phyloP scores from a whole-genome alignment of 2,329 filamentous ascomycete species.

The Colletotrichum spaethianum region DNA sequence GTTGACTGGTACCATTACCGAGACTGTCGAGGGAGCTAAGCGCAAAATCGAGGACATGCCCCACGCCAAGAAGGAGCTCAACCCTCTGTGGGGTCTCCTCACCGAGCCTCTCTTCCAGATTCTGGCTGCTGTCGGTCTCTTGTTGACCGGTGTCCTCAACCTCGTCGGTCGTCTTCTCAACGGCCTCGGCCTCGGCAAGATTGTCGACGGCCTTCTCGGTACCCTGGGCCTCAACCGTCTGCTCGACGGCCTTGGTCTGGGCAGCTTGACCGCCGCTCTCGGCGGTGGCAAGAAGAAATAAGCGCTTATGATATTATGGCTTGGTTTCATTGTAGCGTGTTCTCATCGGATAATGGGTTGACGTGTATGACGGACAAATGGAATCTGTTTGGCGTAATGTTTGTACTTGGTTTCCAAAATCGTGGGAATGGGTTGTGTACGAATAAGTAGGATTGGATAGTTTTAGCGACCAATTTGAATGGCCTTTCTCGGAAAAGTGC shows the following conservation, averaged over 20 bases:
- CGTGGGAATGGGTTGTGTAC: conserved; percentile 20
- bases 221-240: conserved; percentile 83
- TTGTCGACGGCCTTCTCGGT: conserved; percentile 85
- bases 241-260: conserved; percentile 80
- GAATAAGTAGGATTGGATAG: conserved; percentile 23
- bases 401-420: conserved; percentile 23
- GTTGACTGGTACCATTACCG: conserved; percentile 84
- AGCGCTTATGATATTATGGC: conserved; percentile 5
- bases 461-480: conserved; percentile 28
- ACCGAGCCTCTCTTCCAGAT: conserved; percentile 94
- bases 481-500: background rate
- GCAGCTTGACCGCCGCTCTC: conserved; percentile 58
- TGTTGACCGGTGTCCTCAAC: conserved; percentile 86
- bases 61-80: conserved; percentile 94
- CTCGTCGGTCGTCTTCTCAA: conserved; percentile 86
- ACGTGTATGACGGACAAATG: background rate
- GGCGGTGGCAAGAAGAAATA: conserved; percentile 55
- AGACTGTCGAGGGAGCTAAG: conserved; percentile 89
- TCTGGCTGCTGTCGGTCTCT: conserved; percentile 86
- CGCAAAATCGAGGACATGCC: conserved; percentile 93
- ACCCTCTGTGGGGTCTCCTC: conserved; percentile 87
- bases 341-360: background rate
- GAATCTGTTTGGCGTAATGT: conserved; percentile 5
- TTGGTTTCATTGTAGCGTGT: conserved; percentile 1
- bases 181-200: conserved; percentile 84